These are phyloP conservation scores for Sequoia sempervirens DNA, from an alignment of 75 land plant genomes.

Conservation along the genomic window DNA sequence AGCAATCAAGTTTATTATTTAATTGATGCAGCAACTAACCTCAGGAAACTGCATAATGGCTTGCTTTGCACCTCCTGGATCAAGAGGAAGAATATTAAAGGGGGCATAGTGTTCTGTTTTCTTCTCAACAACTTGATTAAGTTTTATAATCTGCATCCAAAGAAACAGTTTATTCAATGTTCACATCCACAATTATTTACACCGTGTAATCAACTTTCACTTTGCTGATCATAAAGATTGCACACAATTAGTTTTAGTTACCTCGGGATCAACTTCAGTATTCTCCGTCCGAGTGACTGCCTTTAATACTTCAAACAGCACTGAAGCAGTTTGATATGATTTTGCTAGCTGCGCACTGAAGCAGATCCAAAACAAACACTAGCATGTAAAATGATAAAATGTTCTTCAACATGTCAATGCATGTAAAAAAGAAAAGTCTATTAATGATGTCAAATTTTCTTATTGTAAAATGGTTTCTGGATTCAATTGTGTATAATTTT, in stretches of 20 bases:
- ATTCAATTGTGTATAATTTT: no score
- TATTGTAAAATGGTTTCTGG: no score
- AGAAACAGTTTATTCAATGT: background rate
- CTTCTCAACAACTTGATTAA: slow-evolving; percentile 41
- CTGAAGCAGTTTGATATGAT: slow-evolving; percentile 62
- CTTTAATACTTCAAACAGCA: slow-evolving; percentile 72
- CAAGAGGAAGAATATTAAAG: slow-evolving; percentile 95
- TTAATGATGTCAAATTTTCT: no score
- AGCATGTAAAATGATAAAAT: slow-evolving; percentile 3
- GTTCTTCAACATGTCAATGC: background rate
- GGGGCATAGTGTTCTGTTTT: slow-evolving; percentile 54
- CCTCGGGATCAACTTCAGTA: slow-evolving; percentile 47
- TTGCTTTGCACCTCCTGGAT: slow-evolving; percentile 64
- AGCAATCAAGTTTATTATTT: background rate
- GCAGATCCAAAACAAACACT: background rate
- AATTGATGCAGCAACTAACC: slow-evolving; percentile 35
- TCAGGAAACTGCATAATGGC: slow-evolving; percentile 86
- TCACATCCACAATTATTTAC: slow-evolving; percentile 11
- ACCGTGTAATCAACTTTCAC: background rate
- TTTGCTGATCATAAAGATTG: background rate
- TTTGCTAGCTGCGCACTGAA: slow-evolving; percentile 53
- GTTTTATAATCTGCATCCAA: slow-evolving; percentile 40
- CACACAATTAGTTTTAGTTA: slow-evolving; percentile 3
- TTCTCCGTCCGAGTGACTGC: slow-evolving; percentile 52
- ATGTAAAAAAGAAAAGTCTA: background rate